Evolutionary conservation across 1,284 basidiomycete genomes (phyloP).

Genomic region (Neolentinus lepideus): DNA sequence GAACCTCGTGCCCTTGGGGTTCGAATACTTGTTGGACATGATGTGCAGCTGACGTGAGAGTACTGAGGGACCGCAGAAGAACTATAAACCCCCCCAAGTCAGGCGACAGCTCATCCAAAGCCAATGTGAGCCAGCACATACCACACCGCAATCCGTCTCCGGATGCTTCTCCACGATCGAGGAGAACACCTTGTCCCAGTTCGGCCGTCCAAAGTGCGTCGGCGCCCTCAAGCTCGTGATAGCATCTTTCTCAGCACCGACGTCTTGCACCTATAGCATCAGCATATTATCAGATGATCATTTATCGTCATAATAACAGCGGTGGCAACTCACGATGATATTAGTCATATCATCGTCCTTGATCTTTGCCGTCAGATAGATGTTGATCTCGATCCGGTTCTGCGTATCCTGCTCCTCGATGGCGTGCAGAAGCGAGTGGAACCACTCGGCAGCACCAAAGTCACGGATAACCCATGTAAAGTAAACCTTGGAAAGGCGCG

Average conservation of each 20-base stretch:
- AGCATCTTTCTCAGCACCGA: conserved; percentile 83
- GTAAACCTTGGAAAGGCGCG: conserved; percentile 78
- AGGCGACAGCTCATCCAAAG: not conserved
- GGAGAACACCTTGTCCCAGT: conserved; percentile 82
- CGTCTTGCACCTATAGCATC: conserved; percentile 59
- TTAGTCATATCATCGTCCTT: conserved; percentile 88
- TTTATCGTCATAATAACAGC: not conserved
- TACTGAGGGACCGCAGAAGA: conserved; percentile 75
- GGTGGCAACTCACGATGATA: conserved; percentile 53
- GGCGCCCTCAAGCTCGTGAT: conserved; percentile 81
- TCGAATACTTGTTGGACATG: conserved; percentile 83
- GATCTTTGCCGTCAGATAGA: conserved; percentile 84
- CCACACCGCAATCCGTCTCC: conserved; percentile 81
- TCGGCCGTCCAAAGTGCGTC: conserved; percentile 91
- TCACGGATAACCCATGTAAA: conserved; percentile 89
- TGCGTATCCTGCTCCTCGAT: conserved; percentile 86
- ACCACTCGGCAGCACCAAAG: conserved; percentile 84
- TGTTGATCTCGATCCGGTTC: conserved; percentile 83
- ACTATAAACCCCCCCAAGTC: conserved; percentile 28
- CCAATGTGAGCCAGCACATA: conserved; percentile 20
- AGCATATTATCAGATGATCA: not conserved
- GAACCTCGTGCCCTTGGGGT: conserved; percentile 74
- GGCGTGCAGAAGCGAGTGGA: conserved; percentile 86
- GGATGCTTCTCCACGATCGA: conserved; percentile 74
- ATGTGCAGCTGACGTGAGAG: conserved; percentile 67